These are phyloP conservation scores for Chlamydomonas urium DNA, from an alignment of 139 green algal species.

Conservation along the genomic window DNA sequence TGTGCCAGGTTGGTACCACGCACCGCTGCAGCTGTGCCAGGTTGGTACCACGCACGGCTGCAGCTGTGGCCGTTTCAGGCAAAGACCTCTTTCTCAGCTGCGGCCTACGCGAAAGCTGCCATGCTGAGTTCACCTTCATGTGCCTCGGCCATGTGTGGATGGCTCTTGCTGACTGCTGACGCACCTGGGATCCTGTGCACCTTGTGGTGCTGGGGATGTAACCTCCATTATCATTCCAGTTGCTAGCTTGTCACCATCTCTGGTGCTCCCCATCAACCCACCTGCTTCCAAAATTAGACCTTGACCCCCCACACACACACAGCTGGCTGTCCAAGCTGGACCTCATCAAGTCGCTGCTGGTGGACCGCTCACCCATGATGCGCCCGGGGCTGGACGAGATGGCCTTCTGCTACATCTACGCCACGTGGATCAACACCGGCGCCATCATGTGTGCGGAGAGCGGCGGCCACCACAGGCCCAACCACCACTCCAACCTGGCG, in stretches of 20 bases:
- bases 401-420: slow-evolving; percentile 42
- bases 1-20: too few relatives aligned
- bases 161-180: too few relatives aligned
- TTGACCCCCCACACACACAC: background rate
- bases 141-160: too few relatives aligned
- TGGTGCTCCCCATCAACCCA: background rate
- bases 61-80: too few relatives aligned
- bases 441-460: slow-evolving; percentile 87
- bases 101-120: too few relatives aligned
- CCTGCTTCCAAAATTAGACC: background rate
- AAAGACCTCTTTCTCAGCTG: too few relatives aligned
- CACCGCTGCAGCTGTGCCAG: too few relatives aligned
- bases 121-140: too few relatives aligned
- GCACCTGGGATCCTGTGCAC: too few relatives aligned
- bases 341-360: slow-evolving; percentile 70
- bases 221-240: background rate
- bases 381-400: slow-evolving; percentile 45
- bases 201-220: background rate
- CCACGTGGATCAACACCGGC: slow-evolving; percentile 87
- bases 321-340: slow-evolving; percentile 82
- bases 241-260: background rate
- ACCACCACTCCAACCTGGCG: slow-evolving; percentile 82
- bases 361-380: slow-evolving; percentile 51
- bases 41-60: too few relatives aligned
- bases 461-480: slow-evolving; percentile 89